Conservation (phyloP, 192 early-diverging fungal genomes). For the Rhizoclosmatium sp. region DNA sequence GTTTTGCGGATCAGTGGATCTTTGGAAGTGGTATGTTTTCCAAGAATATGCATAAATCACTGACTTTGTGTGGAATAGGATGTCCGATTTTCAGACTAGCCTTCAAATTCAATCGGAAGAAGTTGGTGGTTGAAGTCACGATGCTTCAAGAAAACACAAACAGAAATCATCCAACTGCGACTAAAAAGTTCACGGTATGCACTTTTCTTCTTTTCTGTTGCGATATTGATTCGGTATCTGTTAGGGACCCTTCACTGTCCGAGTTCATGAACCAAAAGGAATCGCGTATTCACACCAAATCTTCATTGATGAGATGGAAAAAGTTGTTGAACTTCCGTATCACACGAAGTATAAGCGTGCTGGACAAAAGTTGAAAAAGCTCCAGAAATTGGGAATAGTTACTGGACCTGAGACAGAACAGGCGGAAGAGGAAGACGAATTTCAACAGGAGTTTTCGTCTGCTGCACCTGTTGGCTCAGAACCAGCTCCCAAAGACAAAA, state of each 20-base stretch:
- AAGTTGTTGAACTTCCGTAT: slow-evolving; percentile 90
- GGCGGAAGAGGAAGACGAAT: slow-evolving; percentile 30
- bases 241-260: slow-evolving; percentile 63
- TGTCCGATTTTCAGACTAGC: slow-evolving; percentile 85
- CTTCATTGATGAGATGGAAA: slow-evolving; percentile 73
- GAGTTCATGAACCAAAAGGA: slow-evolving; percentile 65
- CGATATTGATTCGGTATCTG: background rate
- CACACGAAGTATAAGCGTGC: slow-evolving; percentile 98
- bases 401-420: slow-evolving; percentile 51
- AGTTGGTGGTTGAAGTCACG: slow-evolving; percentile 90
- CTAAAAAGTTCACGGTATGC: slow-evolving; percentile 59
- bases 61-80: slow-evolving; percentile 18
- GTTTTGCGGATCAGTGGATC: slow-evolving; percentile 94
- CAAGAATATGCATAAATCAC: background rate
- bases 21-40: slow-evolving; percentile 73
- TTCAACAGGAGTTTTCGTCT: slow-evolving; percentile 39
- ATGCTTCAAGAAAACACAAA: slow-evolving; percentile 58
- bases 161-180: slow-evolving; percentile 51
- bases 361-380: slow-evolving; percentile 59
- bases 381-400: slow-evolving; percentile 56
- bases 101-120: slow-evolving; percentile 93
- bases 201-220: background rate
- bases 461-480: slow-evolving; percentile 64
- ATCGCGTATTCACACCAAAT: slow-evolving; percentile 64
- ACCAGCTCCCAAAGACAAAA: slow-evolving; percentile 63